Percentiles rank a stretch among this genome's conserved stretches.
These are phyloP conservation scores for Colletotrichum noveboracense DNA, from an alignment of 2,329 filamentous ascomycete genomes.

Conservation along the genomic window DNA sequence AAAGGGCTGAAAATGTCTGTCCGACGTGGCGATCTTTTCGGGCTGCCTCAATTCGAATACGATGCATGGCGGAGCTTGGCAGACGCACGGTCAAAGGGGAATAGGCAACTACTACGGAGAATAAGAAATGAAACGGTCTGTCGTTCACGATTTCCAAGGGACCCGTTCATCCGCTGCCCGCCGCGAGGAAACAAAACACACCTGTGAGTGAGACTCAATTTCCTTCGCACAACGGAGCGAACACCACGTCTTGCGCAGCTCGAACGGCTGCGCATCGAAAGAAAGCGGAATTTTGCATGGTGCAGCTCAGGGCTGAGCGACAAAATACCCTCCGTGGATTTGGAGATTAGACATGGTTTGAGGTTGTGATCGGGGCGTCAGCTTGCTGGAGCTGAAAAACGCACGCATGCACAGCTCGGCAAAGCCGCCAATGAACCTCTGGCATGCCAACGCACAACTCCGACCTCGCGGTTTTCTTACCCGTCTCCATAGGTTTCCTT, in stretches of 20 bases:
- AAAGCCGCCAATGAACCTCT: neutral
- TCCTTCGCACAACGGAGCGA: neutral
- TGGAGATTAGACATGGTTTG: neutral
- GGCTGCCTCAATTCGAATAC: neutral
- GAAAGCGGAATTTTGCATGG: neutral
- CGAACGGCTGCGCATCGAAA: neutral
- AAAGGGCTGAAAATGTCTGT: neutral
- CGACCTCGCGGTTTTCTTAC: neutral
- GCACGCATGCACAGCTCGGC: neutral
- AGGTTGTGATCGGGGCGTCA: neutral
- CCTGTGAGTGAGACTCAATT: neutral
- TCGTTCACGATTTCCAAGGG: neutral
- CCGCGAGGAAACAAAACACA: neutral
- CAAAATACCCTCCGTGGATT: neutral
- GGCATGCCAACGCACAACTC: neutral
- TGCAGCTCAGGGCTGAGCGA: neutral
- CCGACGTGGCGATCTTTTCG: neutral
- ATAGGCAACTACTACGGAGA: neutral
- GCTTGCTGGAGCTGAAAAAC: neutral
- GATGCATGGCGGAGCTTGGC: neutral
- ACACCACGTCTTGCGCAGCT: neutral
- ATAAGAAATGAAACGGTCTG: neutral
- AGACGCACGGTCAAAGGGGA: neutral
- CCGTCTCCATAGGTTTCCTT: neutral
- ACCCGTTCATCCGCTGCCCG: neutral